Conservation (phyloP, 2,329 filamentous ascomycete genomes). For the Aspergillus fischeri region DNA sequence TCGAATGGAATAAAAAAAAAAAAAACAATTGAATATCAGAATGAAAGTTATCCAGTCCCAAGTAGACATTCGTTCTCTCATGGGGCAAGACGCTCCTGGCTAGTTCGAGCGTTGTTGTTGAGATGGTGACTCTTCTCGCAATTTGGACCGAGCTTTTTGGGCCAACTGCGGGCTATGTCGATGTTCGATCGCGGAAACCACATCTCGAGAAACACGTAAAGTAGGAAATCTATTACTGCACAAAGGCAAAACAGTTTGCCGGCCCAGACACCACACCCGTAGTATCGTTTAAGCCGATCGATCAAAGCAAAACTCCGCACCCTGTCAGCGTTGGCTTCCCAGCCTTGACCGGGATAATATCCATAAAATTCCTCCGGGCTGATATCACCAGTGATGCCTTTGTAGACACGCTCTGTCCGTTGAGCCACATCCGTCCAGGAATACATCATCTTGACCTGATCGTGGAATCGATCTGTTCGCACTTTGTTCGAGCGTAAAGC, state of each 20-base stretch:
- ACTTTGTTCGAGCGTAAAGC: slow-evolving; percentile 81
- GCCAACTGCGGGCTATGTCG: slow-evolving; percentile 88
- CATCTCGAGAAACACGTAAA: slow-evolving; percentile 84
- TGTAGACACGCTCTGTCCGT: slow-evolving; percentile 91
- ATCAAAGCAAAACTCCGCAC: slow-evolving; percentile 89
- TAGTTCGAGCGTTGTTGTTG: background rate
- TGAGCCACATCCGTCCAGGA: slow-evolving; percentile 95
- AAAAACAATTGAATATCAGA: background rate
- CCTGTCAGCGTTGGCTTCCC: slow-evolving; percentile 67
- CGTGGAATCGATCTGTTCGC: slow-evolving; percentile 89
- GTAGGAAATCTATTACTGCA: slow-evolving; percentile 86
- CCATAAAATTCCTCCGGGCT: slow-evolving; percentile 86
- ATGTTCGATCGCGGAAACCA: slow-evolving; percentile 80
- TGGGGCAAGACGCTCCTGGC: background rate
- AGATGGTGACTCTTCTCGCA: slow-evolving; percentile 5
- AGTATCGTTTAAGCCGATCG: slow-evolving; percentile 91
- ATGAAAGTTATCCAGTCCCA: slow-evolving; percentile 1
- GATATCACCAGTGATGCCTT: slow-evolving; percentile 84
- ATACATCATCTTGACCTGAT: slow-evolving; percentile 97
- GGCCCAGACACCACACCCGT: slow-evolving; percentile 97
- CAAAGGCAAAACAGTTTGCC: slow-evolving; percentile 96
- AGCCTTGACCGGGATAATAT: slow-evolving; percentile 64
- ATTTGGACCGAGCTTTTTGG: slow-evolving; percentile 57
- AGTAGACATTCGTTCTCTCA: slow-evolving; percentile 2
- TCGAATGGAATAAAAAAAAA: background rate